phyloP scores from a whole-genome alignment of 148 eudicot species.

The Rhododendron henanense region DNA sequence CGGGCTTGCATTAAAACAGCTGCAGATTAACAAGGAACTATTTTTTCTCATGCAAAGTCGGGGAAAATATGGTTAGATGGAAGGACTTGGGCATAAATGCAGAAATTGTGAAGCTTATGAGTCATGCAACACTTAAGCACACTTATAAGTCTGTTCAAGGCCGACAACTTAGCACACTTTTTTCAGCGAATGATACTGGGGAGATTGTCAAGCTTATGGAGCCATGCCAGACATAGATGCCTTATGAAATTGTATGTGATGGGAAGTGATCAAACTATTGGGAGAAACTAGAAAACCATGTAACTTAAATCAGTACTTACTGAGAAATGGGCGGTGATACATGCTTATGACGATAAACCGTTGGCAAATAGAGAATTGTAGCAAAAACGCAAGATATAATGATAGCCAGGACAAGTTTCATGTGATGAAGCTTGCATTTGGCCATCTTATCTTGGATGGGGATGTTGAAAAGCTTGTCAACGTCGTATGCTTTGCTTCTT shows the following conservation, averaged over 20 bases:
- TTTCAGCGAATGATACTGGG: too few relatives aligned
- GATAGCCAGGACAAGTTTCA: conserved; percentile 43
- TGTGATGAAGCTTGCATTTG: conserved; percentile 16
- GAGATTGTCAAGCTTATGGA: too few relatives aligned
- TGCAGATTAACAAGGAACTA: neutral
- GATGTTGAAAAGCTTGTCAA: conserved; percentile 29
- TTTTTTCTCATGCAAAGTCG: neutral
- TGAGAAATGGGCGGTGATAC: conserved; percentile 29
- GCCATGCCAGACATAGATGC: too few relatives aligned
- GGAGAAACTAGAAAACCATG: neutral
- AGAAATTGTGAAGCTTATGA: neutral
- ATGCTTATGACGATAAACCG: conserved; percentile 25
- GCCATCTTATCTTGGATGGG: conserved; percentile 33
- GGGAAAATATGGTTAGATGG: neutral
- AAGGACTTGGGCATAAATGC: neutral
- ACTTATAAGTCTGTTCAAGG: neutral
- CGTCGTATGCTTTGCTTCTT: conserved; percentile 45
- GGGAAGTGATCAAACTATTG: too few relatives aligned
- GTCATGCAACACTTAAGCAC: too few relatives aligned
- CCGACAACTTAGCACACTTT: neutral
- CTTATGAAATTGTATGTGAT: too few relatives aligned
- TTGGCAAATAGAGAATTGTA: conserved; percentile 34
- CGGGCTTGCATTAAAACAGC: conserved; percentile 26
- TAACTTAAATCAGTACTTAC: conserved; percentile 21
- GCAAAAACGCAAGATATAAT: conserved; percentile 29